These are phyloP conservation scores for Petunia hybrid DNA, from an alignment of 305 asterid genomes.

Conservation along the genomic window DNA sequence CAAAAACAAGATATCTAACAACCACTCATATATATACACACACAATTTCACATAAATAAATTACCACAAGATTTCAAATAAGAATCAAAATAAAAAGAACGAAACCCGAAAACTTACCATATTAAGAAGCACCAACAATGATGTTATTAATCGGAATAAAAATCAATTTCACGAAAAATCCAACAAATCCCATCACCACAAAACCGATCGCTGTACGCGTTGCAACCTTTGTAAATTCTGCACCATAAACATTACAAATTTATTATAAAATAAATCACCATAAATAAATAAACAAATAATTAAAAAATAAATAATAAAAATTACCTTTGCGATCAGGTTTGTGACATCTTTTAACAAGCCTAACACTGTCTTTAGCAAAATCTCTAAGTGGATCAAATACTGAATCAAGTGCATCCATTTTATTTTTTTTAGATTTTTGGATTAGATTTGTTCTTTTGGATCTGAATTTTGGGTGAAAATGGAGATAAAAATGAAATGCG, in stretches of 20 bases:
- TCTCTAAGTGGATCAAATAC: slow-evolving; percentile 93
- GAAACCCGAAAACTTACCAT: slow-evolving; percentile 9
- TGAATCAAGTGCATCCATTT: slow-evolving; percentile 80
- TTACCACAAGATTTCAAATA: background rate
- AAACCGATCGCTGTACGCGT: slow-evolving; percentile 81
- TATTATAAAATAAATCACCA: background rate
- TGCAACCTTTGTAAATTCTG: slow-evolving; percentile 69
- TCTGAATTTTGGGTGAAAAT: background rate
- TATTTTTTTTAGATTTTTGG: no score
- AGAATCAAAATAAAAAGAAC: background rate
- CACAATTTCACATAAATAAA: background rate
- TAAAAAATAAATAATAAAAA: no score
- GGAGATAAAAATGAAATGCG: background rate
- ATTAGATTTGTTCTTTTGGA: background rate
- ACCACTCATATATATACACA: background rate
- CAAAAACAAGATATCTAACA: background rate
- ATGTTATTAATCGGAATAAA: slow-evolving; percentile 85
- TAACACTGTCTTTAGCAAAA: slow-evolving; percentile 87
- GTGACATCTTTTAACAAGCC: slow-evolving; percentile 95
- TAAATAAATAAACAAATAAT: background rate
- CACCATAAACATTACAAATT: background rate
- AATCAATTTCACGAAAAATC: slow-evolving; percentile 78
- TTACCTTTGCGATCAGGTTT: slow-evolving; percentile 93
- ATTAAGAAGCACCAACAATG: slow-evolving; percentile 71
- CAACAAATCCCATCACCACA: slow-evolving; percentile 86